Percentiles rank a stretch among this genome's conserved stretches.
Evolutionary conservation across 345 rosid species (phyloP).

Genomic region (Capsella bursapastoris): DNA sequence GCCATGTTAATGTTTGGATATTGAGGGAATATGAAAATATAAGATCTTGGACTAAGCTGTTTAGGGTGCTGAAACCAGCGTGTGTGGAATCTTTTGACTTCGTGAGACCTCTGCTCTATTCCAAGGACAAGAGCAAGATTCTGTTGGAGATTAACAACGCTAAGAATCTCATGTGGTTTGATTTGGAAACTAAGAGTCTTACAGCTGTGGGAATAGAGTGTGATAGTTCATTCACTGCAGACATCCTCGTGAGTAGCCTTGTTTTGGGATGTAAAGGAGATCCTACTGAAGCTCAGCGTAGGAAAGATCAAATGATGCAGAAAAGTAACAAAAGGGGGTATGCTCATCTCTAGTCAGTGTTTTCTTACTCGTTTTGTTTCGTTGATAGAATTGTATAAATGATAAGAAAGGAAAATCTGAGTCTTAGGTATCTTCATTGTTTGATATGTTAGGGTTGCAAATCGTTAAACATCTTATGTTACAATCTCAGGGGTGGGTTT

Average conservation of each 20-base stretch:
- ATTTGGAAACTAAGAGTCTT: slow-evolving; percentile 39
- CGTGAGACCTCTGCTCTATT: slow-evolving; percentile 51
- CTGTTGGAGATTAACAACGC: slow-evolving; percentile 48
- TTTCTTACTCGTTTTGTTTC: neutral
- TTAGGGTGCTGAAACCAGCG: slow-evolving; percentile 34
- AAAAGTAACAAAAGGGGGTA: slow-evolving; percentile 40
- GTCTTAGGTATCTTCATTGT: slow-evolving; percentile 6
- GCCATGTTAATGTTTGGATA: slow-evolving; percentile 54
- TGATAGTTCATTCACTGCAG: slow-evolving; percentile 25
- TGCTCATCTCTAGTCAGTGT: neutral
- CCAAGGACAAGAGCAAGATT: slow-evolving; percentile 43
- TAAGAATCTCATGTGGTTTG: slow-evolving; percentile 53
- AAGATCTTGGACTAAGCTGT: slow-evolving; percentile 53
- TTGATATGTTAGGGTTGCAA: neutral
- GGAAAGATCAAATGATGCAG: slow-evolving; percentile 8
- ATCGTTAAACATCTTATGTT: slow-evolving; percentile 11
- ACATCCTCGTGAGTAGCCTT: slow-evolving; percentile 51
- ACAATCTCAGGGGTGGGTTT: slow-evolving; percentile 14
- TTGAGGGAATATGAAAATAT: slow-evolving; percentile 48
- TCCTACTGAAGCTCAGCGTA: neutral
- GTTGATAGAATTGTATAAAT: neutral
- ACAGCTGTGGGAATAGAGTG: slow-evolving; percentile 37
- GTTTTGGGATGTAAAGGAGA: slow-evolving; percentile 40
- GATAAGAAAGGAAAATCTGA: neutral
- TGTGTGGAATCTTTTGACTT: slow-evolving; percentile 21